Evolutionary conservation across 2,329 filamentous ascomycete genomes (phyloP), one percentile per base, ranked within the genome.

Genomic region (Dactylellina haptotyla): DNA sequence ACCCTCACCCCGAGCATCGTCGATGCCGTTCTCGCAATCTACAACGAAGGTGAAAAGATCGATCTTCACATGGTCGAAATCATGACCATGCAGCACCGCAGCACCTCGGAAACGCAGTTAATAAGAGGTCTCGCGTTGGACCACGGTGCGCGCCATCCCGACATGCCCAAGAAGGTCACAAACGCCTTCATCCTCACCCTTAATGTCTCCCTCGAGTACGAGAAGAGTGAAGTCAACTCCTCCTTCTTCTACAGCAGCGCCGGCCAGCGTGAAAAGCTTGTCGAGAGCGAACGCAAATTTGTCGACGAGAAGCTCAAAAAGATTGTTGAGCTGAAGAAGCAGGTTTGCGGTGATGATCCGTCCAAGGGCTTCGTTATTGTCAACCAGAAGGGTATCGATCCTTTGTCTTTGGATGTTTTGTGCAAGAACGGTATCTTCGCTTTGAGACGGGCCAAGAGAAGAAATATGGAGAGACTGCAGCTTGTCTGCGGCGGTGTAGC

Each of bases 51-150:
- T 25, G 88, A 88, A 75, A 98, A 98, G 84, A 96, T 96, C 65
- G 95, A 99, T 83, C 83, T 99, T 79, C 94, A 98, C 85, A 99
- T 99, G 95, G 87, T 99, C 77, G 95, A 99, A 83, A 98, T 99
- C 79, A 99, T 99, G 95, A 98, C 96, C 82, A 98, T 99, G 94
- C 95, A 99, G 84, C 95, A 99, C 84, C 91, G 94, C 78, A 93
- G 92, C 58, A 93, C 94, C 70, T 92, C 95, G 30, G 95, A 99
- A 82, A 99, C 95, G 66, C 93, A 97, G 82, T 88, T 99, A 71
- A 97, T 99, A 81, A 89, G 91, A 76, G 95, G 95, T 72, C 85
- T 99, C 69, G 95, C 92, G 8, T 84, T 99, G 74, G 95, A 99
- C 79, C 95, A 99, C 82, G 95, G 95, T 77, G 93, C 95, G 10